Evolutionary conservation across 192 early-diverging fungal genomes (phyloP), one percentile per base, ranked within the genome.

Genomic region (Coemansia sp.): DNA sequence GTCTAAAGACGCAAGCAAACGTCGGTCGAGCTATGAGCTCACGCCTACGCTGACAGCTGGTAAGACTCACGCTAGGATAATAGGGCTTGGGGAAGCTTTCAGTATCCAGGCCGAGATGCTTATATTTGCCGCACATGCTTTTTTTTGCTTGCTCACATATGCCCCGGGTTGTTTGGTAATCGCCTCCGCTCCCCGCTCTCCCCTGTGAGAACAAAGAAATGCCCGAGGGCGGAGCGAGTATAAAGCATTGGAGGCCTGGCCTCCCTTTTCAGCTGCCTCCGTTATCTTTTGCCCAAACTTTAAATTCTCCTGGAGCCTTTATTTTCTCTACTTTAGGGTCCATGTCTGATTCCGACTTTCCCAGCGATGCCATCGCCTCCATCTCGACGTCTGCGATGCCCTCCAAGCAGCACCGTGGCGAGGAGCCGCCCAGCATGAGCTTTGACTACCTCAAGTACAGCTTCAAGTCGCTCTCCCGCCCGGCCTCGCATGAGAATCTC

Each of bases 361-460:
- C 67, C 20, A 67, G 59, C 62, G 78, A 80, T 41, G 78, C 41
- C 69, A 80, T 80, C 34, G 69, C 78, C 23, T 73, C 72, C 56
- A 73, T 73, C 65, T 73, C 72, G 41, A 65, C 72, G 8, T 80
- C 78, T 21, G 64, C 64, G 18, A 61, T 70, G 36, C 56, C 73
- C 28, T 66, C 73, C 52, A 66, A 20, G 56, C 78, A 80, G 35
- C 66, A 61, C 9, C 52, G 52, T 26, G 60, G 65, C 42, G 69
- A 72, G 12, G 66, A 69, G 59, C 13, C 52, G 64, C 72, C 78
- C 25, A 64, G 43, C 63, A 80, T 80, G 78, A 80, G 69, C 75
- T 82, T 82, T 68, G 79, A 82, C 70, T 76, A 82, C 33, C 73
- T 76, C 56, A 76, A 73, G 71, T 82, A 69, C 75, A 82, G 58